These are phyloP conservation scores for Chamaecrista fasciculata DNA, from an alignment of 306 rosid species.

Conservation along the genomic window DNA sequence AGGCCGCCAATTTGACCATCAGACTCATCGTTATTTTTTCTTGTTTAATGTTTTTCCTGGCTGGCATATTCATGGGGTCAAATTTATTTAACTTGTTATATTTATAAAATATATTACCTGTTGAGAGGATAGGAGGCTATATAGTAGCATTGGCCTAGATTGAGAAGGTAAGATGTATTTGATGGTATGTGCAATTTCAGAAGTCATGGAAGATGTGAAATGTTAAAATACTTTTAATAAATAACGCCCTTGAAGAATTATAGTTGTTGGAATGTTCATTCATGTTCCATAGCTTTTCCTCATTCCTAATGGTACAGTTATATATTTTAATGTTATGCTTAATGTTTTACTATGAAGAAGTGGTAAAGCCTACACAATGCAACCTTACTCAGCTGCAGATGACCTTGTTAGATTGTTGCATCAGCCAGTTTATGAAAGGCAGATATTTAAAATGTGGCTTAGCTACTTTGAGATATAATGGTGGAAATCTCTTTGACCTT, in stretches of 20 bases:
- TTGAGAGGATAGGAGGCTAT: slow-evolving; percentile 22
- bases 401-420: slow-evolving; percentile 84
- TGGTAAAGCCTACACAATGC: slow-evolving; percentile 98
- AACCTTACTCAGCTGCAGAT: slow-evolving; percentile 86
- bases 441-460: slow-evolving; percentile 96
- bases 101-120: background rate
- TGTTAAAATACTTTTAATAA: background rate
- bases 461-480: slow-evolving; percentile 99
- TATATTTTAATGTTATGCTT: slow-evolving; percentile 17
- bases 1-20: slow-evolving; percentile 69
- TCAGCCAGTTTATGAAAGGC: slow-evolving; percentile 84
- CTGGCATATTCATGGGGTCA: slow-evolving; percentile 10
- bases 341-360: slow-evolving; percentile 63
- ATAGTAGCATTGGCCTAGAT: background rate
- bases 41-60: slow-evolving; percentile 11
- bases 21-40: slow-evolving; percentile 22
- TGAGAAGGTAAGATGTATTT: background rate
- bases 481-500: slow-evolving; percentile 96
- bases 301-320: slow-evolving; percentile 4
- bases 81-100: slow-evolving; percentile 11
- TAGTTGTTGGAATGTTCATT: slow-evolving; percentile 5
- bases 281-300: background rate
- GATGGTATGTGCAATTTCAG: slow-evolving; percentile 6
- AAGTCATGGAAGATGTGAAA: slow-evolving; percentile 4
- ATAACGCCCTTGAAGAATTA: background rate